Base-by-base conservation (phyloP, 345 rosid genomes). In the Salix udensis region DNA sequence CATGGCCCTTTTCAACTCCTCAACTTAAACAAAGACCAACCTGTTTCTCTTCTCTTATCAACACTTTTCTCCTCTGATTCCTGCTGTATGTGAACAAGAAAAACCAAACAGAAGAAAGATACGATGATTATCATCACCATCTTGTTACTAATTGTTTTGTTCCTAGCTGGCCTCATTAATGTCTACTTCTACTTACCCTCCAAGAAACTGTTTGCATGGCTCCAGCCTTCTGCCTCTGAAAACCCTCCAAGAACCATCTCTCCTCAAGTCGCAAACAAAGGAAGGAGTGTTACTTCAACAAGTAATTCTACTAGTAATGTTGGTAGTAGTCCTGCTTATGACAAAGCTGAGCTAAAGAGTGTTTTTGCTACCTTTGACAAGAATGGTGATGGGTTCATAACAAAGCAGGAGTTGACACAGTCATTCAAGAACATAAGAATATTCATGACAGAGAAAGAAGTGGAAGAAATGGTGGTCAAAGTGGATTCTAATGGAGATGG, bases 91-190 rank as follows among this genome's bases (percentile, higher is more conserved):
- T 44, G 42, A 46, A 74, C 50, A 66, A 28, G 30, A 42, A 53
- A 15, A 23, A 40, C 48, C 12, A 58, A 37, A 69, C 64, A 28
- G 18, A 66, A 73, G 68, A 37, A 81, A 15, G 64, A 23, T 58
- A 58, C 11, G 64, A 65, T 65, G 68, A 77, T 82, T 86, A 68
- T 76, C 26, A 40, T 75, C 21, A 55, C 89, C 30, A 9, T 80
- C 4, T 28, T 88, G 37, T 64, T 88, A 18, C 69, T 81, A 0
- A 24, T 75, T 21, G 16, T 84, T 40, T 72, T 89, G 21, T 88
- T 89, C 67, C 8, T 80, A 7, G 87, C 69, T 42, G 85, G 90
- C 26, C 71, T 87, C 37, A 2, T 86, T 4, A 74, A 82, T 60
- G 5, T 87, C 66, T 74, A 75, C 84, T 80, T 83, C 36, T 76